Evolutionary conservation across 2,329 filamentous ascomycete genomes (phyloP), one percentile per base, ranked within the genome.

Genomic region (Sphaerulina musiva): DNA sequence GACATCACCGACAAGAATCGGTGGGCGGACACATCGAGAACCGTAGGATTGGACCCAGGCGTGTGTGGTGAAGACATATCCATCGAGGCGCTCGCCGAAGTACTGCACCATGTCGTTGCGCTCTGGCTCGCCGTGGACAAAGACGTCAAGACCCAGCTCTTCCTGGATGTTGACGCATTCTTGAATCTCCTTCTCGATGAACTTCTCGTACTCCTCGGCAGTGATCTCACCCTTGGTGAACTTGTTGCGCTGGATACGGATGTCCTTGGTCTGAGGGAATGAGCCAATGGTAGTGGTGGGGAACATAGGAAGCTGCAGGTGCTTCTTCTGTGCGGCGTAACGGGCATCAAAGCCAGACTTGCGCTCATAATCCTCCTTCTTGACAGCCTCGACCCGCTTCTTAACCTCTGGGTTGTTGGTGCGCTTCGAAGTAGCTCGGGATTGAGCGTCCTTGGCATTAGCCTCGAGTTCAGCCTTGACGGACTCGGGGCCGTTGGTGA

Each of bases 91-190:
- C 84, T 98, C 93, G 76, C 93, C 93, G 68, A 98, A 98, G 85
- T 96, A 98, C 78, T 98, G 93, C 51, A 98, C 93, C 93, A 98
- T 98, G 85, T 98, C 93, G 80, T 98, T 98, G 75, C 93, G 90
- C 84, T 98, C 93, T 57, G 93, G 93, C 83, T 98, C 93, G 73
- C 93, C 93, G 80, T 98, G 93, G 63, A 98, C 93, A 72, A 87
- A 89, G 74, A 98, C 93, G 68, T 98, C 93, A 52, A 98, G 86
- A 74, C 84, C 90, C 69, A 98, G 91, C 80, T 97, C 93, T 70
- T 97, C 90, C 80, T 98, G 93, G 75, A 97, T 88, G 81, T 90
- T 88, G 77, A 98, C 83, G 71, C 92, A 89, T 60, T 95, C 86
- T 69, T 89, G 80, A 68, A 98, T 98, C 83, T 98, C 93, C 81